Evolutionary conservation across 306 rosid species (phyloP).

Genomic region (Betula pendula): DNA sequence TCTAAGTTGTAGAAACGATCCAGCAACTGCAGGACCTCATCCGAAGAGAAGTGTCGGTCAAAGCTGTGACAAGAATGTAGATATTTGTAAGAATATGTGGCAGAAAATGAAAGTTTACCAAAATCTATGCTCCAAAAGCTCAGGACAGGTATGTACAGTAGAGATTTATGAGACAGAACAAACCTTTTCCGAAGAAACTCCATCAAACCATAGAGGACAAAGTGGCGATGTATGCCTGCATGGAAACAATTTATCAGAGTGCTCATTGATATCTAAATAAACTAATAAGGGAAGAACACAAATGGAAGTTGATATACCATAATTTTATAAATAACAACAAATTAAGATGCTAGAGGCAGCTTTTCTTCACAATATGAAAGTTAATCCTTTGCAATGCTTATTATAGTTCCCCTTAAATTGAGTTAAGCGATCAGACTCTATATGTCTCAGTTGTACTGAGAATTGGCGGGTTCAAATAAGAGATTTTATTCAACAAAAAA

Average conservation of each 20-base stretch:
- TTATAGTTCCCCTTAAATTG: slow-evolving; percentile 13
- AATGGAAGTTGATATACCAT: slow-evolving; percentile 12
- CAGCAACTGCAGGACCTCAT: slow-evolving; percentile 87
- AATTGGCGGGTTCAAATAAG: slow-evolving; percentile 8
- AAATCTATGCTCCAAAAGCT: slow-evolving; percentile 11
- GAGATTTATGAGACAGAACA: slow-evolving; percentile 28
- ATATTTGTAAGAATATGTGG: slow-evolving; percentile 17
- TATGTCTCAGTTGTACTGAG: neutral
- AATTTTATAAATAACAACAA: slow-evolving; percentile 6
- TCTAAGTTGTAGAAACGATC: slow-evolving; percentile 96
- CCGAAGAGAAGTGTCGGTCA: slow-evolving; percentile 77
- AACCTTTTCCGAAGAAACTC: slow-evolving; percentile 85
- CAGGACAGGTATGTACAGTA: slow-evolving; percentile 14
- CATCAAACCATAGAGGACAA: slow-evolving; percentile 89
- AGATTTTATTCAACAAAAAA: slow-evolving; percentile 8
- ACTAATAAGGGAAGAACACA: slow-evolving; percentile 22
- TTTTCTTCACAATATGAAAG: slow-evolving; percentile 25
- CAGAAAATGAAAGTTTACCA: slow-evolving; percentile 9
- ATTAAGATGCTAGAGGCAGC: slow-evolving; percentile 7
- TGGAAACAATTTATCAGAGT: slow-evolving; percentile 18
- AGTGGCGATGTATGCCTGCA: slow-evolving; percentile 92
- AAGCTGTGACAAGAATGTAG: slow-evolving; percentile 53
- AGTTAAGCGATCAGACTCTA: slow-evolving; percentile 24
- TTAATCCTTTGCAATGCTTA: slow-evolving; percentile 17
- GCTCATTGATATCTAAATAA: neutral